Evolutionary conservation across 768 basidiomycete genomes (phyloP), one percentile per base, ranked within the genome.

Genomic region (Pleurotus salmoneostramineus): DNA sequence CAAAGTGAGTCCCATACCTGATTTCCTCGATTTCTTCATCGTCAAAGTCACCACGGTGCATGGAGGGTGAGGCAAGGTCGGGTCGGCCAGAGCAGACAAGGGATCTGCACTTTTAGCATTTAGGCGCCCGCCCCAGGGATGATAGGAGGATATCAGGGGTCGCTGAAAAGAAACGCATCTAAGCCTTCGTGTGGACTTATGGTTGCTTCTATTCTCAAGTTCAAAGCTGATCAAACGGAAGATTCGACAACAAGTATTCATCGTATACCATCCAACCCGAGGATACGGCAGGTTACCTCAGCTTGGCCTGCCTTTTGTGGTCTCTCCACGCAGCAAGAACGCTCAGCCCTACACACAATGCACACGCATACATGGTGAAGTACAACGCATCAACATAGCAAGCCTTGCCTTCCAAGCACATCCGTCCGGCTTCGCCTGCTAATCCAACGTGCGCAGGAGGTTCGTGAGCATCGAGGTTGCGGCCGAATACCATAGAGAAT

Each of bases 401-500:
- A 32, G 74, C 69, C 50, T 75, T 74, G 1, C 88, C 88, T 44
- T 78, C 67, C 14, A 83, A 66, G 62, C 88, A 89, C n/a, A 36
- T 49, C 34, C 12, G 32, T 10, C 14, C 21, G 2, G 43, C 50
- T 6, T 15, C 32, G 6, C 40, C 5, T 8, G 32, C 12, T 4
- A 43, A 21, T 32, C 34, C 27, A 21, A 17, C 35, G 15, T 45
- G 43, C 6, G 14, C 35, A 17, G 50, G 42, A 27, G 62, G 62
- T 56, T 74, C 82, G 63, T 95, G 90, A 3, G 85, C 77, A 62
- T 96, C 94, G 35, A 94, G 79, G 63, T 91, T 88, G 49, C 75
- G 77, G 5, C 94, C 94, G 64, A 95, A 95, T 45, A 86, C 74
- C 50, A 95, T 63, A n/a, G 91, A 93, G 69, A 93, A 90, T 1